Conservation (phyloP, 2,329 filamentous ascomycete genomes). For the Colletotrichum tofieldiae region DNA sequence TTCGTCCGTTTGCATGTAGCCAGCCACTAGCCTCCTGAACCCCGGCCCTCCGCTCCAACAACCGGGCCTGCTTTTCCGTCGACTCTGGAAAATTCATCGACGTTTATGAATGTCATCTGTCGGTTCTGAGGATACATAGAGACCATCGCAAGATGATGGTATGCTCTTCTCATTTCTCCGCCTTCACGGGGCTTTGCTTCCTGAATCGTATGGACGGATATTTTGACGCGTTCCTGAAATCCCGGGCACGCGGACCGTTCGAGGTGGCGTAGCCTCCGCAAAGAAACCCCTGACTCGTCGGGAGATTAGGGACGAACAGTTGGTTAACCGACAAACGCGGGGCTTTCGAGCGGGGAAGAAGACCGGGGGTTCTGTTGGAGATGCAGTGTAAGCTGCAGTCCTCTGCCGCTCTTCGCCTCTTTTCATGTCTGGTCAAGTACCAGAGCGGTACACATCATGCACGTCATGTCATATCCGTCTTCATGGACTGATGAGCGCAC, state of each 20-base stretch:
- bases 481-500: neutral
- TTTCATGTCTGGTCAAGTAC: neutral
- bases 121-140: fast-evolving
- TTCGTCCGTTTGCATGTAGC: neutral
- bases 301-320: conserved; percentile 24
- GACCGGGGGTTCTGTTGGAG: conserved; percentile 8
- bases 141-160: neutral
- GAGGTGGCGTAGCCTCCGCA: conserved; percentile 25
- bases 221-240: conserved; percentile 10
- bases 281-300: neutral
- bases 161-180: neutral
- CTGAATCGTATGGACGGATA: conserved; percentile 28
- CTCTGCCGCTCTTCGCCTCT: neutral
- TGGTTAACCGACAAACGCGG: conserved; percentile 37
- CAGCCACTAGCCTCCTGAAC: too few species aligned
- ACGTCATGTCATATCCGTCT: conserved; percentile 8
- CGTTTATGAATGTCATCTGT: fast-evolving
- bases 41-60: too few species aligned
- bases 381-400: neutral
- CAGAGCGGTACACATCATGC: conserved; percentile 14
- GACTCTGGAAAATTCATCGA: neutral
- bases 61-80: neutral
- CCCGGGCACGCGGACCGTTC: conserved; percentile 25
- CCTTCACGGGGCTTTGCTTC: neutral
- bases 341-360: conserved; percentile 20